A percentile compares a stretch with the other conserved stretches of the same genome.
Evolutionary conservation across 1,284 basidiomycete species (phyloP).

Genomic region (Somion occarium): DNA sequence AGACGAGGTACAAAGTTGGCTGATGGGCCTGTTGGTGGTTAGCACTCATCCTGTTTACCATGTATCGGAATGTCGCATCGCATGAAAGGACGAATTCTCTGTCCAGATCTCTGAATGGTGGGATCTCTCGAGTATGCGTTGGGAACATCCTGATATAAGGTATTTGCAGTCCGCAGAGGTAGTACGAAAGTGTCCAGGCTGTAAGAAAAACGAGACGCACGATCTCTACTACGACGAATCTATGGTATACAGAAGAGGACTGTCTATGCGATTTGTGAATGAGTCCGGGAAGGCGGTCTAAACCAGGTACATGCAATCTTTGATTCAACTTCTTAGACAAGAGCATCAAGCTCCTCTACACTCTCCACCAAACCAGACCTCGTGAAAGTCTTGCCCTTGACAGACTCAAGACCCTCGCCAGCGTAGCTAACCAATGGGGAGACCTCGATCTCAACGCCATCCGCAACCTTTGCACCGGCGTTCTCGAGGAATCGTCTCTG

Average conservation of each 20-base stretch:
- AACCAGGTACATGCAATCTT: slow-evolving; percentile 1
- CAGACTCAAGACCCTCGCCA: slow-evolving; percentile 84
- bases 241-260: background rate
- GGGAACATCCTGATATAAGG: background rate
- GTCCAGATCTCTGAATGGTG: background rate
- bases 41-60: slow-evolving; percentile 13
- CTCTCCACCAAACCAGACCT: slow-evolving; percentile 50
- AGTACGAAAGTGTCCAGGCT: background rate
- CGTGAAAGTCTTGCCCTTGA: slow-evolving; percentile 75
- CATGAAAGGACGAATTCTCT: background rate
- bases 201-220: background rate
- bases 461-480: slow-evolving; percentile 72
- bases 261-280: background rate
- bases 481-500: slow-evolving; percentile 80
- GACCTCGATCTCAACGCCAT: slow-evolving; percentile 83
- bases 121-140: background rate
- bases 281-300: background rate
- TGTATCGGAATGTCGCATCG: background rate
- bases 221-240: background rate
- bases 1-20: slow-evolving; percentile 35
- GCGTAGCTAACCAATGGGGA: slow-evolving; percentile 87
- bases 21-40: slow-evolving; percentile 48
- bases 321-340: slow-evolving; percentile 24
- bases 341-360: slow-evolving; percentile 46
- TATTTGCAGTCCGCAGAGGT: background rate